Evolutionary conservation across 331 rosid genomes (phyloP), one percentile per base, ranked within the genome.

Genomic region (Cydonia oblonga): DNA sequence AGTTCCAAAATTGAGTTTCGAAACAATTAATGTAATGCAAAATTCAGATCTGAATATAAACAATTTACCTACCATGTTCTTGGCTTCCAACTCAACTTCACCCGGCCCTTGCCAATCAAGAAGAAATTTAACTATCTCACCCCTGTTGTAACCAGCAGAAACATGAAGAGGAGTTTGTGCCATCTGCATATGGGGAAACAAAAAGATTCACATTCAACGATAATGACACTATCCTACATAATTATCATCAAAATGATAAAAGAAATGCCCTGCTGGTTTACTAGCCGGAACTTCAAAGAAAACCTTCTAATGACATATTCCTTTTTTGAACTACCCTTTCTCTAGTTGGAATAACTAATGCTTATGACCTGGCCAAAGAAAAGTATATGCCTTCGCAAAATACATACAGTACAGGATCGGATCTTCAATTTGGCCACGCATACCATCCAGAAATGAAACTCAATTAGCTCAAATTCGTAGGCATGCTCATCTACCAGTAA

Each of bases 81-180:
- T 83, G 73, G 96, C 96, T 87, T 95, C 99, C 88, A 91, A 81
- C 81, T 89, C 90, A 75, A 84, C 92, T 69, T 14, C 81, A 26
- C 84, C 90, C 5, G 82, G 64, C 62, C 96, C 97, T 81, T 84
- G 87, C 90, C 86, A 89, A 65, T 81, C 90, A 51, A 91, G 96
- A 79, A 95, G 96, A 79, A 84, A 88, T 72, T 90, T 88, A 76
- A 91, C 92, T 65, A 91, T 78, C 24, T 85, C 97, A 14, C 78
- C 64, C 86, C 81, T 87, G 75, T 95, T 88, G 75, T 89, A 75
- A 70, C 97, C 99, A 12, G 97, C 90, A 71, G 97, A 78, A 66
- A 91, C 92, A 78, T 95, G 99, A 71, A 95, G 96, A 5, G 99
- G 99, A 64, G 99, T 95, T 79, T 95, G 91, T 53, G 83, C 91